These are phyloP conservation scores for Talaromyces pinophilus DNA, from an alignment of 2,329 filamentous ascomycete genomes.

Conservation along the genomic window DNA sequence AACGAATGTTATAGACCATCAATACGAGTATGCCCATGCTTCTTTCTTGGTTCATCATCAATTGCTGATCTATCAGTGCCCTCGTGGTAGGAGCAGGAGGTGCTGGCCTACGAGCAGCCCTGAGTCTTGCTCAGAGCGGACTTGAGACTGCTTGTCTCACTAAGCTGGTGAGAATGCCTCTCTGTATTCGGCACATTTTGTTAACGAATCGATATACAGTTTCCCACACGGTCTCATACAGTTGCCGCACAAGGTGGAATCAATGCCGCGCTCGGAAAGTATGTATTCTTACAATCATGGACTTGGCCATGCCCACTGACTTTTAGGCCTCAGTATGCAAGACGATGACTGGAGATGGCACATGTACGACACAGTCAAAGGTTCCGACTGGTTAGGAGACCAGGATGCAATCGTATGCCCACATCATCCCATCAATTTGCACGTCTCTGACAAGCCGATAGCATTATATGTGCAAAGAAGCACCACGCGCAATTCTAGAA, in stretches of 20 bases:
- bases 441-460: background rate
- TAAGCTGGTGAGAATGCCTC: slow-evolving; percentile 46
- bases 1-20: slow-evolving; percentile 24
- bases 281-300: slow-evolving; percentile 26
- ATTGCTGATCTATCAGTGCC: slow-evolving; percentile 53
- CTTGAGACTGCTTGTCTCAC: slow-evolving; percentile 66
- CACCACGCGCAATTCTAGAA: slow-evolving; percentile 86
- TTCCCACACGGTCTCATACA: slow-evolving; percentile 65
- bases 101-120: slow-evolving; percentile 63
- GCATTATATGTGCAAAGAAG: slow-evolving; percentile 97
- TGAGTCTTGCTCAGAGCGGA: slow-evolving; percentile 64
- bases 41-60: background rate
- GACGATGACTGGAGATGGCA: slow-evolving; percentile 99
- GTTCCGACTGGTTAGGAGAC: slow-evolving; percentile 95
- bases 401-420: slow-evolving; percentile 74
- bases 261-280: slow-evolving; percentile 50
- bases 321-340: slow-evolving; percentile 71
- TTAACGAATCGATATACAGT: slow-evolving; percentile 30
- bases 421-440: background rate
- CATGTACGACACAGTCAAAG: slow-evolving; percentile 99
- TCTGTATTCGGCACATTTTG: too few relatives aligned
- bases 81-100: slow-evolving; percentile 73
- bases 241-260: slow-evolving; percentile 68
- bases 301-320: background rate
- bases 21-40: slow-evolving; percentile 26